These are phyloP conservation scores for Lichtheimia ornata DNA, from an alignment of 371 early-diverging fungal genomes.

Conservation along the genomic window DNA sequence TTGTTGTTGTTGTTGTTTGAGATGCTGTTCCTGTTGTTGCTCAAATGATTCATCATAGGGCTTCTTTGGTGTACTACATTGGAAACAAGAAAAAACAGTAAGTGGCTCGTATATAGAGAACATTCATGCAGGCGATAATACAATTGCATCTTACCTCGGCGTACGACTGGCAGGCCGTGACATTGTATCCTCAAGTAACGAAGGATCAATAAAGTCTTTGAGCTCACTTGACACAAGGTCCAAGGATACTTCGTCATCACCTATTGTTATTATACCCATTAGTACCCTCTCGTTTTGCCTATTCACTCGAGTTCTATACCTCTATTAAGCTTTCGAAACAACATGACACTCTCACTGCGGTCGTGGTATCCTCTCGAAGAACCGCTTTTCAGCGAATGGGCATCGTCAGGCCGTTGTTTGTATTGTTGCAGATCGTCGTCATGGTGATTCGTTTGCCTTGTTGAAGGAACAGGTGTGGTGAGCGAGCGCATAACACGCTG, in stretches of 20 bases:
- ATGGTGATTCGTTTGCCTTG: not conserved
- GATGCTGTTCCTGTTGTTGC: not conserved
- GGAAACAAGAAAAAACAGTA: too few relatives aligned
- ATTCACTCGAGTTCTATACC: slow-evolving; percentile 13
- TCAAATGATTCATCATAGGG: too few relatives aligned
- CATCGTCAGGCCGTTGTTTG: slow-evolving; percentile 1
- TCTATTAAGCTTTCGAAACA: slow-evolving; percentile 22
- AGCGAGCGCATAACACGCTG: slow-evolving; percentile 21
- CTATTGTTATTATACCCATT: slow-evolving; percentile 2
- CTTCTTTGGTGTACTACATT: too few relatives aligned
- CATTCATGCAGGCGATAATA: too few relatives aligned
- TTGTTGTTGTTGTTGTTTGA: not conserved
- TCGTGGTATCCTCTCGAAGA: slow-evolving; percentile 10
- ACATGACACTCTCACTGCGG: slow-evolving; percentile 26
- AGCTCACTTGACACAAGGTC: slow-evolving; percentile 20
- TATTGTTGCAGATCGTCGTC: slow-evolving; percentile 1
- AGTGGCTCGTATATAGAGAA: too few relatives aligned
- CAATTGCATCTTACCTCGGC: slow-evolving; percentile 4
- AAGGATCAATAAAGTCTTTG: slow-evolving; percentile 20
- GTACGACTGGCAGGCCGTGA: slow-evolving; percentile 23
- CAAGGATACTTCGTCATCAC: slow-evolving; percentile 18
- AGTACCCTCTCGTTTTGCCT: not conserved
- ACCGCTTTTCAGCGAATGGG: slow-evolving; percentile 7
- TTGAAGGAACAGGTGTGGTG: slow-evolving; percentile 19
- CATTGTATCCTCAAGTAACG: slow-evolving; percentile 15